Base-by-base conservation (phyloP, 345 rosid species). In the Camelina neglecta region DNA sequence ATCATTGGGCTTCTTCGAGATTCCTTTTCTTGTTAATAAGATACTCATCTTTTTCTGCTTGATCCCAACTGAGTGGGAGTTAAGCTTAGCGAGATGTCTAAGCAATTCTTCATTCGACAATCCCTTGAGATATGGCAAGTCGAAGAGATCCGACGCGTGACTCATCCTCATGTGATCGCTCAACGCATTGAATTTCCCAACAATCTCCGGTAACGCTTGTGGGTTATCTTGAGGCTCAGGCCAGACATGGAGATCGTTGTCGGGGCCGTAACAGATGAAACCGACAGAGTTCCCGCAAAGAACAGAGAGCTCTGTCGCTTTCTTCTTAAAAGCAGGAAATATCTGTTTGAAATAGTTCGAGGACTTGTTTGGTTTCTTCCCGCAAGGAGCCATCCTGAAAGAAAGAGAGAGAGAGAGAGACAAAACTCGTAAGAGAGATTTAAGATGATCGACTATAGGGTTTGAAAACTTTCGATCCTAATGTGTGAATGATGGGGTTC, bases 211-310 rank as follows among this genome's bases (percentile, higher is more conserved):
- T 48, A 48, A 3, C 5, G 53, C 21, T 45, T 15, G 39, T 26
- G 39, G 68, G 55, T 44, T 64, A 6, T 48, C 53, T 48, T 48
- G 21, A 2, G 53, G 23, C 8, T 45, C 41, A 2, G 55, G 41
- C 69, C 39, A 64, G 4, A 64, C 54, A 26, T 64, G 39, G 15
- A 64, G 54, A 45, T 47, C n/a, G 69, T 47, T 16, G 56, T 65
- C 54, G 54, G 68, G 68, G 0, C 54, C 68, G 38, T 63, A 24
- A 44, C 54, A 63, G 21, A 64, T 45, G 23, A 64, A 45, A 0
- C 39, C 68, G 0, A 64, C 68, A 5, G 54, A 64, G 54, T 45
- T 64, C 0, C 68, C 54, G 68, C 39, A 64, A 8, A 64, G 39
- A 64, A 64, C 33, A 24, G 68, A 64, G 15, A 64, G 68, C 39